Percentiles rank a stretch among this genome's conserved stretches.
These are phyloP conservation scores for Fusarium tupiense DNA, from an alignment of 2,329 filamentous ascomycete genomes.

Conservation along the genomic window DNA sequence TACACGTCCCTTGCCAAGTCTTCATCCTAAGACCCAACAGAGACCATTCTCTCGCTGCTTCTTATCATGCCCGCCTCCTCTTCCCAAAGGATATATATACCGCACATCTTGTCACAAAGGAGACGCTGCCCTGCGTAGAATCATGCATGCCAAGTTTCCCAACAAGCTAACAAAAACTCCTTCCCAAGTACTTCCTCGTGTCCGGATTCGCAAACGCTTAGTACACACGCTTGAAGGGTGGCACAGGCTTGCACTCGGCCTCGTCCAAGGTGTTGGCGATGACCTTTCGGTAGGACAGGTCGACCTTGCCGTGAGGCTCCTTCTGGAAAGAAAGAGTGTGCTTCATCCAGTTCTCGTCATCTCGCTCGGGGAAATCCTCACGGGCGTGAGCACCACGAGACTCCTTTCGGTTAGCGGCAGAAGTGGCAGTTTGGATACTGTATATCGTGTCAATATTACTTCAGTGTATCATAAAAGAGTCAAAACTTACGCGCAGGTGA, in stretches of 20 bases:
- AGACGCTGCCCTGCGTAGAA: constrained; percentile 42
- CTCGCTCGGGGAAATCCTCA: constrained; percentile 95
- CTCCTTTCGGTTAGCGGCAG: constrained; percentile 94
- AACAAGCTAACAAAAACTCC: constrained; percentile 42
- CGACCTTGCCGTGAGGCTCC: constrained; percentile 85
- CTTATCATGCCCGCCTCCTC: constrained; percentile 11
- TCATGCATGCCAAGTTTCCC: constrained; percentile 42
- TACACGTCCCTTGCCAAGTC: constrained; percentile 29
- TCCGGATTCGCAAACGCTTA: constrained; percentile 55
- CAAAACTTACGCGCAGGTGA: constrained; percentile 89
- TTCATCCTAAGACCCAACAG: constrained; percentile 9
- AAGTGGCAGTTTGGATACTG: constrained; percentile 87
- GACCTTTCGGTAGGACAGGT: constrained; percentile 87
- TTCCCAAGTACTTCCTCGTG: constrained; percentile 16
- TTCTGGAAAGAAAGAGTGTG: constrained; percentile 98
- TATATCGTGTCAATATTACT: constrained; percentile 20
- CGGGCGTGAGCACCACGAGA: constrained; percentile 96
- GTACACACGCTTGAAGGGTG: constrained; percentile 95
- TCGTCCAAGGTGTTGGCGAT: constrained; percentile 87
- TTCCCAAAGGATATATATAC: constrained; percentile 43
- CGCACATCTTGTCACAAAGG: constrained; percentile 44
- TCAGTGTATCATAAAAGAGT: background rate
- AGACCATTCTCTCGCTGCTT: constrained; percentile 29
- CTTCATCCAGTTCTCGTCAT: constrained; percentile 99
- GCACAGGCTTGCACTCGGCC: constrained; percentile 94